phyloP scores from a whole-genome alignment of 768 basidiomycete genomes.

The Suillus variegatus region DNA sequence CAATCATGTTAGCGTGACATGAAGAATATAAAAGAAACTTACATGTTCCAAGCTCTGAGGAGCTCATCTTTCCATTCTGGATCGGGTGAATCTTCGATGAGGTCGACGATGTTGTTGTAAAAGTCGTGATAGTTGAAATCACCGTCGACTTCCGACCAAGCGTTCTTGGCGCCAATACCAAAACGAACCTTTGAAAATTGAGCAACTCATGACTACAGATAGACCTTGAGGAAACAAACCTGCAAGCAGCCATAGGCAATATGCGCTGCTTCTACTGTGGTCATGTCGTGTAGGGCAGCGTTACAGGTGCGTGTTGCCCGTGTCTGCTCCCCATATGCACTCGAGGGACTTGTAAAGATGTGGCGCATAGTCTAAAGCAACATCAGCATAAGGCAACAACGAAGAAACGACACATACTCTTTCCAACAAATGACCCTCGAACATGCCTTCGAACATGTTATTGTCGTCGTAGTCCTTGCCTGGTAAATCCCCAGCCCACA shows the following conservation, averaged over 20 bases:
- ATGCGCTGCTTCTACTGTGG: slow-evolving; percentile 9
- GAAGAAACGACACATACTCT: too few relatives aligned
- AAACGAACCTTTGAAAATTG: too few relatives aligned
- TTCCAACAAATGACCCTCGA: too few relatives aligned
- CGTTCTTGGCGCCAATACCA: not conserved
- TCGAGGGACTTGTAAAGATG: too few relatives aligned
- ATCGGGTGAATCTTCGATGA: slow-evolving; percentile 2
- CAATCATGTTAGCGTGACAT: not conserved
- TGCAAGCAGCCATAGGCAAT: slow-evolving; percentile 16
- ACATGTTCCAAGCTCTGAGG: slow-evolving; percentile 8
- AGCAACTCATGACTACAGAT: too few relatives aligned
- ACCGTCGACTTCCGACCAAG: slow-evolving; percentile 4
- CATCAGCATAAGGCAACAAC: too few relatives aligned
- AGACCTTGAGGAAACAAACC: not conserved
- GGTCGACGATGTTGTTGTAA: slow-evolving; percentile 2
- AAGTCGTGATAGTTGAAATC: not conserved
- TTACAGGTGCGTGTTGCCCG: slow-evolving; percentile 3
- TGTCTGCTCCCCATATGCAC: not conserved
- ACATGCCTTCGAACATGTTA: too few relatives aligned
- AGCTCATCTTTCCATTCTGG: not conserved
- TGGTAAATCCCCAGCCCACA: slow-evolving; percentile 3
- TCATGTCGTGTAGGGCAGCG: slow-evolving; percentile 13
- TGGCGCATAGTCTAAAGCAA: too few relatives aligned
- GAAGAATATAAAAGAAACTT: not conserved
- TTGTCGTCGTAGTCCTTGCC: not conserved